phyloP scores from a whole-genome alignment of 1,284 basidiomycete genomes.

The Ustilago shanxiensis region DNA sequence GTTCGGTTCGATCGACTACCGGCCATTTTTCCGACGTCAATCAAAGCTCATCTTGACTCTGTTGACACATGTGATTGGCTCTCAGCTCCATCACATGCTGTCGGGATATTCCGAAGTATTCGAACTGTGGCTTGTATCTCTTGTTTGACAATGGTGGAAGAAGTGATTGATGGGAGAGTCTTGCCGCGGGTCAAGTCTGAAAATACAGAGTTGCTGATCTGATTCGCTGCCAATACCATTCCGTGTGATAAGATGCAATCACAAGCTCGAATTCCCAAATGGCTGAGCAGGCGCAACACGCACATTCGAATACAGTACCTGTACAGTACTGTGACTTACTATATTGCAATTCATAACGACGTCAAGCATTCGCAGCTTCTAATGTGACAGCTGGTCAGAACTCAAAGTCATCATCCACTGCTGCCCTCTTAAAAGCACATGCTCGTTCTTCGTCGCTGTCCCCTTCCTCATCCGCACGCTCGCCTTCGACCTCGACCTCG shows the following conservation, averaged over 20 bases:
- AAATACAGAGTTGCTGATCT: too few relatives aligned
- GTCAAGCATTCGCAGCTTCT: too few relatives aligned
- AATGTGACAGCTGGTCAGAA: slow-evolving; percentile 24
- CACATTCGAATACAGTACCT: too few relatives aligned
- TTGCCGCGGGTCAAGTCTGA: slow-evolving; percentile 1
- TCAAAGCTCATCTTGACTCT: too few relatives aligned
- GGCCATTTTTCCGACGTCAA: too few relatives aligned
- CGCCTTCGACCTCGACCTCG: slow-evolving; percentile 24
- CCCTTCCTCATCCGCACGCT: slow-evolving; percentile 6
- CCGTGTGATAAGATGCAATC: neutral
- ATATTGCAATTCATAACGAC: slow-evolving; percentile 3
- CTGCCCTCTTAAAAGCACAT: neutral
- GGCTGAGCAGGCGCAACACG: neutral
- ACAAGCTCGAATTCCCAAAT: neutral
- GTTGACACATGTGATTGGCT: neutral
- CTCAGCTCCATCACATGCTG: neutral
- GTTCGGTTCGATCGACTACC: too few relatives aligned
- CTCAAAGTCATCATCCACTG: slow-evolving; percentile 31
- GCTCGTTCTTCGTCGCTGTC: slow-evolving; percentile 20
- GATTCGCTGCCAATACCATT: neutral
- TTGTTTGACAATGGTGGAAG: slow-evolving; percentile 3
- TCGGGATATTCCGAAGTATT: neutral
- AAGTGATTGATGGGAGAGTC: neutral
- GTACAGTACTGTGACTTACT: neutral
- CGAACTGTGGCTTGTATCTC: neutral